Evolutionary conservation across 345 rosid genomes (phyloP).

Genomic region (Dovyalis caffra): DNA sequence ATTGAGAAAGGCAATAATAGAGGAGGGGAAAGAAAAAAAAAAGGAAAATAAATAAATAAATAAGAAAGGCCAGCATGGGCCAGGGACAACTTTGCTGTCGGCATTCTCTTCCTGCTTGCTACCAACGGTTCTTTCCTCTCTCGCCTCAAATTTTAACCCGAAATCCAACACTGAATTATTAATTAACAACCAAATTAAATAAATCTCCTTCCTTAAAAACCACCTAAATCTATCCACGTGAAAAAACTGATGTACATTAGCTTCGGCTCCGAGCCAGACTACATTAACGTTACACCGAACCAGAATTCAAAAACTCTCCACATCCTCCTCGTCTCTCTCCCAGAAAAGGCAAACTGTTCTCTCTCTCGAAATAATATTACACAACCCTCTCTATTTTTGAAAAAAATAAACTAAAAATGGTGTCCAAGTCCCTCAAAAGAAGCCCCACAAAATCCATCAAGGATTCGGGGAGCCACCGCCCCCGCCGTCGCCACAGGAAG

Average conservation of each 20-base stretch:
- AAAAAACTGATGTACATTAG: background rate
- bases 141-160: background rate
- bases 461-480: conserved; percentile 33
- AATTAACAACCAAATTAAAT: background rate
- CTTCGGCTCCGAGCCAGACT: conserved; percentile 59
- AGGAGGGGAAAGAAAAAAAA: too few species aligned
- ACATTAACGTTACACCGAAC: conserved; percentile 70
- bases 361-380: conserved; percentile 2
- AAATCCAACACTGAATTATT: background rate
- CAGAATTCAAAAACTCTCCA: conserved; percentile 41
- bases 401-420: conserved; percentile 50
- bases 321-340: background rate
- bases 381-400: background rate
- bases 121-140: background rate
- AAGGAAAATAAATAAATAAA: too few species aligned
- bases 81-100: too few species aligned
- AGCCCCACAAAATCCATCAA: conserved; percentile 48
- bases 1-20: too few species aligned
- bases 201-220: background rate
- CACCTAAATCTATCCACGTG: background rate
- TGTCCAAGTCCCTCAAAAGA: conserved; percentile 45
- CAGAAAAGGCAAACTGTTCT: conserved; percentile 8
- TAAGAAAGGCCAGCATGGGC: too few species aligned
- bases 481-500: conserved; percentile 36
- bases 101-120: too few species aligned